Evolutionary conservation across 2,329 filamentous ascomycete genomes (phyloP), one percentile per base, ranked within the genome.

Genomic region (Cladosporium sp.): DNA sequence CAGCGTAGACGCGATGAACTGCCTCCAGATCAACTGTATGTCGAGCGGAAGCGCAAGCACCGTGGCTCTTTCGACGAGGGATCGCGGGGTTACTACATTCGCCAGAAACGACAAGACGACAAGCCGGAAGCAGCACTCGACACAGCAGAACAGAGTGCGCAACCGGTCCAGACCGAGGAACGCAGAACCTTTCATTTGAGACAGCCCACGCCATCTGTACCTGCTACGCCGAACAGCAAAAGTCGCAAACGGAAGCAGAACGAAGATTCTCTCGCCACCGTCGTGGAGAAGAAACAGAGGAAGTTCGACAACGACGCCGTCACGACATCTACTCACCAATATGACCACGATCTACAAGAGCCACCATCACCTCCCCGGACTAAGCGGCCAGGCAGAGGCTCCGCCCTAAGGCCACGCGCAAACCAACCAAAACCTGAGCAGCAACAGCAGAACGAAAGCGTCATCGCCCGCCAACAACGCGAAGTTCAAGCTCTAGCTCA

Each of bases 1-100:
- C 64, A 66, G 58, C 63, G 64, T 35, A 63, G 61, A 51, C 49
- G 58, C 19, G 52, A 56, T 45, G 63, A 66, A 35, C 54, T 55
- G 16, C 61, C 59, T 2, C 63, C 62, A 11, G 61, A 64, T 35
- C 53, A 56, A 16, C 54, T 66, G 37, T 46, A 65, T 34, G 54
- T 66, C 18, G 60, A 65, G 54, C 45, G 56, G 14, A 66, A 66
- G 57, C 61, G 58, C 38, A 58, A 52, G 54, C 31, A 45, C 14
- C 44, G 53, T 28, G 52, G 50, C 11, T 48, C 41, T 10, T 49
- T 55, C 18, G 56, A 57, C 18, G 56, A 53, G 33, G 53, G 55
- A 18, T 22, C 22, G n/a, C 18, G 38, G 33, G 37, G n/a, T 28
- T 34, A 18, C n/a, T 56, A 43, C 49, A 54, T 52, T 41, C 33